Conservation (phyloP, 495 filamentous ascomycete genomes). For the Daldinia vernicosa region DNA sequence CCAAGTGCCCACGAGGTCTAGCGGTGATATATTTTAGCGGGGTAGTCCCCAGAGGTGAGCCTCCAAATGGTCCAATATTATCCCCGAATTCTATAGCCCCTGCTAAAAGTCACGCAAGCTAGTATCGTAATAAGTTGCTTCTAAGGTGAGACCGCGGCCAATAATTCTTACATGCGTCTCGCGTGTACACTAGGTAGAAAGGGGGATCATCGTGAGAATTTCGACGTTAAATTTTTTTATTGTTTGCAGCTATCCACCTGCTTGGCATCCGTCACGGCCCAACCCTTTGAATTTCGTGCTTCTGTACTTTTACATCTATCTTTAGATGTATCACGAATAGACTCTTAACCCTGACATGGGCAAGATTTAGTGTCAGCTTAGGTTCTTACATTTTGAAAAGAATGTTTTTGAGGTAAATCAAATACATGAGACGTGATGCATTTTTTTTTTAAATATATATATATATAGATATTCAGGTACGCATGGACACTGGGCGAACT, state of each 20-base stretch:
- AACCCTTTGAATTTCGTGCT: slow-evolving; percentile 17
- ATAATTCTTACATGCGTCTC: slow-evolving; percentile 1
- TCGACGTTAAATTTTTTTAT: not conserved
- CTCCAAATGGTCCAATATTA: slow-evolving; percentile 29
- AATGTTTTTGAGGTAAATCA: too few species aligned
- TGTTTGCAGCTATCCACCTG: slow-evolving; percentile 5
- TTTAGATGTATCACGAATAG: not conserved
- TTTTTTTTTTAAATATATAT: too few species aligned
- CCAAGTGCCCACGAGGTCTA: not conserved
- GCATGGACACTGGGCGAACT: not conserved
- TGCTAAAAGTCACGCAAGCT: not conserved
- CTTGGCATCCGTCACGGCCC: slow-evolving; percentile 30
- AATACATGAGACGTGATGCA: too few species aligned
- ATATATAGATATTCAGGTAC: too few species aligned
- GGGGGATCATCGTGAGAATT: slow-evolving; percentile 16
- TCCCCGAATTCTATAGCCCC: slow-evolving; percentile 22
- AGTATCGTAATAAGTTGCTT: not conserved
- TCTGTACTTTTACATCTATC: not conserved
- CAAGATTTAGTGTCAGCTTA: not conserved
- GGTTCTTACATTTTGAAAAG: not conserved
- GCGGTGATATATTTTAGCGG: slow-evolving; percentile 30
- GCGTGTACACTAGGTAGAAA: not conserved
- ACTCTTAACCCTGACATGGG: not conserved
- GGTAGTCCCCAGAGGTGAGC: slow-evolving; percentile 22
- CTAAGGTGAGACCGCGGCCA: not conserved